Conservation (phyloP, 345 rosid genomes). For the Populus deltoides region DNA sequence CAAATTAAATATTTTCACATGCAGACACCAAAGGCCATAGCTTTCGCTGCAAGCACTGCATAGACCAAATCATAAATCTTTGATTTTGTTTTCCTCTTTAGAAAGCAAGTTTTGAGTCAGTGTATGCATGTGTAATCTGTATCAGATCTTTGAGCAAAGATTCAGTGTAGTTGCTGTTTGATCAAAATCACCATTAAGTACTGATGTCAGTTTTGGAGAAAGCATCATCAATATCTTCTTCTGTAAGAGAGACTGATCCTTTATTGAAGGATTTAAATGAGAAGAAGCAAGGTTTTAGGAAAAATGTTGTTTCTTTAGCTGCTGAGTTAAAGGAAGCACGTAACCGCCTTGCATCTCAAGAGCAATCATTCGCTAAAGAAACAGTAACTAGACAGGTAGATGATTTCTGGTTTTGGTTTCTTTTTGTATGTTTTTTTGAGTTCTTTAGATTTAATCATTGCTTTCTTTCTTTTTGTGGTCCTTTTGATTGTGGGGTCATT, state of each 20-base stretch:
- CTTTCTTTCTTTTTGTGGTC: constrained; percentile 9
- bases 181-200: background rate
- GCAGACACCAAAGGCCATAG: constrained; percentile 31
- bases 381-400: constrained; percentile 66
- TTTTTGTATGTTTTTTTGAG: background rate
- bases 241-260: constrained; percentile 61
- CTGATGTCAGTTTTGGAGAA: constrained; percentile 43
- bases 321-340: constrained; percentile 80
- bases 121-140: constrained; percentile 1
- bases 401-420: constrained; percentile 12
- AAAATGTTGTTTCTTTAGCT: constrained; percentile 81
- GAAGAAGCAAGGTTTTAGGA: constrained; percentile 81
- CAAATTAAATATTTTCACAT: constrained; percentile 42
- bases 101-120: background rate
- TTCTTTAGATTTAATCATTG: constrained; percentile 14
- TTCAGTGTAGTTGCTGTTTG: constrained; percentile 5
- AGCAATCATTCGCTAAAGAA: constrained; percentile 69
- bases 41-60: constrained; percentile 21
- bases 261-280: constrained; percentile 80
- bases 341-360: constrained; percentile 61
- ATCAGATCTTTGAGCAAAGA: constrained; percentile 5
- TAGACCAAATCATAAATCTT: background rate
- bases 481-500: constrained; percentile 30
- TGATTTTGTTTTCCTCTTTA: background rate
- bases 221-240: constrained; percentile 16